These are phyloP conservation scores for Macrophomina pseudophaseolina DNA, from an alignment of 2,329 filamentous ascomycete genomes.

Conservation along the genomic window DNA sequence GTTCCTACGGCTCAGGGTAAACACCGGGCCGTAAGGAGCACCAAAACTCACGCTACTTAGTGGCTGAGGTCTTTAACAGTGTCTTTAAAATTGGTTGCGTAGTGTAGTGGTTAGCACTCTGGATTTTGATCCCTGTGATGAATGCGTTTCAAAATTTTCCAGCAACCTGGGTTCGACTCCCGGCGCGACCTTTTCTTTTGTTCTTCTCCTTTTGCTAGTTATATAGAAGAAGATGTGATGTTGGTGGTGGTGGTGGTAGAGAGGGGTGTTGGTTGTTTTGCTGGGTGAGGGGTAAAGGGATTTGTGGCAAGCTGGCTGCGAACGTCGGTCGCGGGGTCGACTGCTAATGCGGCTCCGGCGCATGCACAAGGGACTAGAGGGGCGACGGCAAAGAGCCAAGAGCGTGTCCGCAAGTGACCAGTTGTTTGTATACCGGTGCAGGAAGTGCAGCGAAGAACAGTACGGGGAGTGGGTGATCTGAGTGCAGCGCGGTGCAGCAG, in stretches of 20 bases:
- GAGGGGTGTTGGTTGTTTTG: neutral
- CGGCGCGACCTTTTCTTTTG: slow-evolving; percentile 11
- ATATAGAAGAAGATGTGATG: neutral
- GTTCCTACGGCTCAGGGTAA: neutral
- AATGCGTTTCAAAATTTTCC: neutral
- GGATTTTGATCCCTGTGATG: slow-evolving; percentile 6
- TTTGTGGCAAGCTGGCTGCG: neutral
- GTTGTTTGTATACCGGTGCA: too few species aligned
- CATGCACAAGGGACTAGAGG: too few species aligned
- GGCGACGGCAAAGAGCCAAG: too few species aligned
- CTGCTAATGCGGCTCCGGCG: too few species aligned
- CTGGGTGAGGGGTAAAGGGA: neutral
- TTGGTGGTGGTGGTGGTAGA: neutral
- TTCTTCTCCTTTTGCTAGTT: neutral
- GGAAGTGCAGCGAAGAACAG: too few species aligned
- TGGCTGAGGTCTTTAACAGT: fast-evolving
- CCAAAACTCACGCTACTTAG: neutral
- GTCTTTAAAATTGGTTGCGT: neutral
- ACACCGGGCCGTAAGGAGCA: neutral
- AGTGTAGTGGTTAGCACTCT: slow-evolving; percentile 22
- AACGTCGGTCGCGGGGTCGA: too few species aligned
- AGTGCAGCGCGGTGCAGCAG: too few species aligned
- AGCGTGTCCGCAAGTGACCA: too few species aligned
- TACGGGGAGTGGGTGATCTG: too few species aligned
- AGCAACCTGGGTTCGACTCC: slow-evolving; percentile 18